Evolutionary conservation across 2,329 filamentous ascomycete species (phyloP), one percentile per base, ranked within the genome.

Genomic region (Cyclaneusma minus): DNA sequence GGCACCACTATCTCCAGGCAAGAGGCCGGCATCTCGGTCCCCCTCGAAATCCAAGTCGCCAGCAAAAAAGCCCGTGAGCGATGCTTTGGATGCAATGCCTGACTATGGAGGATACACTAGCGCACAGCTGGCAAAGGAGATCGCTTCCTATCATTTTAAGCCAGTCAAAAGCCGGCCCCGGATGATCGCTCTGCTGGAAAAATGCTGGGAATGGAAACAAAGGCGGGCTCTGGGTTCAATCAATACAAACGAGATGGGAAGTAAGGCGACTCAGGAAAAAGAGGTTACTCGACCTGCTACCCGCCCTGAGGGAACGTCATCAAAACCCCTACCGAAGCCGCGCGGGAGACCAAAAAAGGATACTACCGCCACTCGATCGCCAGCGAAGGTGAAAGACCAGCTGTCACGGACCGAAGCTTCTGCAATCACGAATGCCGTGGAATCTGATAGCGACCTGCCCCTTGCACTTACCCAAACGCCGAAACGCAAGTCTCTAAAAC

Each of bases 121-220:
- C 33, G 50, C 58, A 6, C 66, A 78, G 31, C 52, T 85, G 10
- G 54, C 68, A 3, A 66, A 60, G 29, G 62, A 76, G 40, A 53
- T 85, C 22, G 53, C 62, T 4, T 56, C 58, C 0, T 83, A 71
- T 40, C 76, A 75, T 0, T 84, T 85, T 50, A 85, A 84, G 43
- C 56, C 72, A 1, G 55, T 84, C 16, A 80, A 73, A 43, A 68
- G 58, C 29, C 62, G 79, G 11, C 58, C 63, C 25, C 68, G 68
- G 6, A 82, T 81, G 73, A 71, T 85, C 33, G 56, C 67, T 2
- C 49, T 83, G 7, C 53, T 85, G 8, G 56, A 78, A 27, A 65
- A 71, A 41, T 84, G 80, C 45, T 84, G 78, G 76, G 51, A 64
- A 36, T 70, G 68, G 30, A 69, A 69, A 43, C 51, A 60, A 18